Percentiles rank a stretch among this genome's conserved stretches.
phyloP scores from a whole-genome alignment of 345 rosid genomes.

The Lumnitzera littorea region DNA sequence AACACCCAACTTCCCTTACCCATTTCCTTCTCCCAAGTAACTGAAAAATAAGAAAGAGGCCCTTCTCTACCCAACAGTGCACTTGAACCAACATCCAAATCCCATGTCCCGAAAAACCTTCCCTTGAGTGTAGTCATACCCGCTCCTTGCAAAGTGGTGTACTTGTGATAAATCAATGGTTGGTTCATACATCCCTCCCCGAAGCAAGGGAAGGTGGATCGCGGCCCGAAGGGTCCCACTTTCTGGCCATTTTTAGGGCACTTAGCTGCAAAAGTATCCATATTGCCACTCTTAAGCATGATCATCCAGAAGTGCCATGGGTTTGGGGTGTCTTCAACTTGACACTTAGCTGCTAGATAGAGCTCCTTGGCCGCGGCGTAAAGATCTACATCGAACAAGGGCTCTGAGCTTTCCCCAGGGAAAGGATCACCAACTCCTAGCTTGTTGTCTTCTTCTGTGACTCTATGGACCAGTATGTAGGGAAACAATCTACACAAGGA shows the following conservation, averaged over 20 bases:
- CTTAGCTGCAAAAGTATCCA: slow-evolving; percentile 48
- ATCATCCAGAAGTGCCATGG: slow-evolving; percentile 95
- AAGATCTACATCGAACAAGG: slow-evolving; percentile 30
- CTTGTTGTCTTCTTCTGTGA: slow-evolving; percentile 57
- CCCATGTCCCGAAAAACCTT: slow-evolving; percentile 73
- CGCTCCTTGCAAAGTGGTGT: slow-evolving; percentile 38
- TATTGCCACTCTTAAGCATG: slow-evolving; percentile 88
- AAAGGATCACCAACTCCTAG: slow-evolving; percentile 40
- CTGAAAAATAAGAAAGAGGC: slow-evolving; percentile 36
- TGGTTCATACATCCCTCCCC: slow-evolving; percentile 85
- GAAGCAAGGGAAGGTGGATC: slow-evolving; percentile 56
- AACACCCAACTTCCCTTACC: slow-evolving; percentile 75
- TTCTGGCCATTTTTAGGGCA: slow-evolving; percentile 62
- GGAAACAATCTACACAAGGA: slow-evolving; percentile 6
- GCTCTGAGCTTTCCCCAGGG: slow-evolving; percentile 24
- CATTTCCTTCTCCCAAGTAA: slow-evolving; percentile 66
- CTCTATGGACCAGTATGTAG: slow-evolving; percentile 41
- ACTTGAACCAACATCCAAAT: slow-evolving; percentile 25
- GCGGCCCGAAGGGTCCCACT: slow-evolving; percentile 43
- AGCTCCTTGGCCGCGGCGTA: slow-evolving; percentile 70
- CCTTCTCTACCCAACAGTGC: slow-evolving; percentile 6
- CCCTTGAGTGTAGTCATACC: slow-evolving; percentile 29
- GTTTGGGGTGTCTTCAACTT: slow-evolving; percentile 47
- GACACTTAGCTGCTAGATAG: slow-evolving; percentile 58
- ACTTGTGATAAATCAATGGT: slow-evolving; percentile 48